A percentile compares a stretch with the other conserved stretches of the same genome.
phyloP scores from a whole-genome alignment of 2,329 filamentous ascomycete species.

The Lizonia empirigonia region DNA sequence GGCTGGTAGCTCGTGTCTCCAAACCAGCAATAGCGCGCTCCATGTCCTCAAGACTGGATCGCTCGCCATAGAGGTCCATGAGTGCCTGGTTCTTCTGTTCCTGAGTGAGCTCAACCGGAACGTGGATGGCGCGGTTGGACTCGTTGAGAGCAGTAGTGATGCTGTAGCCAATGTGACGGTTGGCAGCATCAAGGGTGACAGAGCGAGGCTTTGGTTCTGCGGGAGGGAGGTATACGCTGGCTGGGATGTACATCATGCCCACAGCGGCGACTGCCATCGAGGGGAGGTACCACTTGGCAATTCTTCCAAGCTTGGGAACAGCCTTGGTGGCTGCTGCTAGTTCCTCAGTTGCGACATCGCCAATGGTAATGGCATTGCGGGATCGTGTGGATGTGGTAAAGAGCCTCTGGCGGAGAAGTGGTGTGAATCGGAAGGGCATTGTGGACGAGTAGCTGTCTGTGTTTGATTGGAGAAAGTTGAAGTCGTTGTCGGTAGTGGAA shows the following conservation, averaged over 20 bases:
- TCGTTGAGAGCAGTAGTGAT: constrained; percentile 39
- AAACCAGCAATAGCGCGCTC: constrained; percentile 38
- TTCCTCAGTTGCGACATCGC: constrained; percentile 32
- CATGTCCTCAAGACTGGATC: constrained; percentile 43
- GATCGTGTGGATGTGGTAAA: constrained; percentile 40
- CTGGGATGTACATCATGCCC: constrained; percentile 39
- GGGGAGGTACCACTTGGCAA: constrained; percentile 44
- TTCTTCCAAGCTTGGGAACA: constrained; percentile 40
- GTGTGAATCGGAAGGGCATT: constrained; percentile 39
- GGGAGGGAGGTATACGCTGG: constrained; percentile 21
- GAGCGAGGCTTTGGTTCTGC: constrained; percentile 29
- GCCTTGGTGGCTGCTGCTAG: constrained; percentile 30
- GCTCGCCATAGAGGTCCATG: constrained; percentile 40
- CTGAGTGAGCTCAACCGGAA: constrained; percentile 31
- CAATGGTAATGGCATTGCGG: constrained; percentile 31
- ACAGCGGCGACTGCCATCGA: constrained; percentile 43
- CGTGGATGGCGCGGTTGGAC: constrained; percentile 38
- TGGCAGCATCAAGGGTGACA: constrained; percentile 39
- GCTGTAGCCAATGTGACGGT: constrained; percentile 42
- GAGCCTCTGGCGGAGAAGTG: constrained; percentile 33
- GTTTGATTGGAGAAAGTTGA: constrained; percentile 1
- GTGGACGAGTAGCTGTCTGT: constrained; percentile 11
- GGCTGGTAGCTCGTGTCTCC: constrained; percentile 33
- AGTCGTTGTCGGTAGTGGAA: too few relatives aligned
- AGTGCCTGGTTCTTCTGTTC: constrained; percentile 40